Conservation (phyloP, 495 filamentous ascomycete species). For the Trichoderma asperelloides region DNA sequence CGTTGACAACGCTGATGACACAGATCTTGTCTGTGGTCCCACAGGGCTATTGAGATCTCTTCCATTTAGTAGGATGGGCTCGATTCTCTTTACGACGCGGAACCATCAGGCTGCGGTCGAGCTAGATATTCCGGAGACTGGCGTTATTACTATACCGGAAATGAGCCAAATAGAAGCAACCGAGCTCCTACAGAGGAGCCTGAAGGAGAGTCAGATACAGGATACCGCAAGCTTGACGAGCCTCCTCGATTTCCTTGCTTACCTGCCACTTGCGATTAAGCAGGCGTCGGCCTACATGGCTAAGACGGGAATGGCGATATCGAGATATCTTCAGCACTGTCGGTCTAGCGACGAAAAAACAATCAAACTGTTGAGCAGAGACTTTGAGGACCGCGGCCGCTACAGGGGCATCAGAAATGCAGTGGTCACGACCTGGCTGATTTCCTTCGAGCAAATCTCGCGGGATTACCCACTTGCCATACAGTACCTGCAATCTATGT, state of each 20-base stretch:
- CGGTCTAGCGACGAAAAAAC: neutral
- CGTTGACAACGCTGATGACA: constrained; percentile 45
- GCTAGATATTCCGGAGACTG: constrained; percentile 5
- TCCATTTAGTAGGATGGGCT: constrained; percentile 26
- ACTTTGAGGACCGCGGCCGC: neutral
- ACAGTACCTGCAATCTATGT: constrained; percentile 31
- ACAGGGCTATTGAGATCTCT: constrained; percentile 20
- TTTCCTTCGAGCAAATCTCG: neutral
- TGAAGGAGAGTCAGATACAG: constrained; percentile 12
- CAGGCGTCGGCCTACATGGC: constrained; percentile 42
- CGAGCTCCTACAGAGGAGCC: constrained; percentile 14
- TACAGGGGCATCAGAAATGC: neutral
- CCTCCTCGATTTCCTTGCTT: constrained; percentile 31
- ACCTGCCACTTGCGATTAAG: constrained; percentile 38
- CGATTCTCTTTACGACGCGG: constrained; percentile 35
- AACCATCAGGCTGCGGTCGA: constrained; percentile 18
- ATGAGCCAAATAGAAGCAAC: constrained; percentile 24
- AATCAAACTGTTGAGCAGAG: neutral
- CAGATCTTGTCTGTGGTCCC: constrained; percentile 22
- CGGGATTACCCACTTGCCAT: constrained; percentile 25
- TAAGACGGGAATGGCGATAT: constrained; percentile 19
- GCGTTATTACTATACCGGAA: constrained; percentile 17
- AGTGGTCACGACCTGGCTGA: neutral
- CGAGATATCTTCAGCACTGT: neutral
- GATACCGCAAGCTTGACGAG: constrained; percentile 9